Conservation (phyloP, 2,329 filamentous ascomycete species). For the Alternaria burnsii region DNA sequence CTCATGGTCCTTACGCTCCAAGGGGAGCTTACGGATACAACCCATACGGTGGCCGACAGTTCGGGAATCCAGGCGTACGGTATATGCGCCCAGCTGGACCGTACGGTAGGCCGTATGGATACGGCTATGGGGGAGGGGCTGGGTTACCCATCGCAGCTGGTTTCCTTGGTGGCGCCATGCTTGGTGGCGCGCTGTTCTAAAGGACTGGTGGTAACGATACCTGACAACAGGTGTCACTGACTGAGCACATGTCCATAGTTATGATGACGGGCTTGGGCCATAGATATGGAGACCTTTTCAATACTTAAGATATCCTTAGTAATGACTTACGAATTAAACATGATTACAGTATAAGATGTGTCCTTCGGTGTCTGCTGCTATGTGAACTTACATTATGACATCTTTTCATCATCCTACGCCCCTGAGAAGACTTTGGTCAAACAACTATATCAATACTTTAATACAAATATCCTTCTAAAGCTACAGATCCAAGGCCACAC, state of each 20-base stretch:
- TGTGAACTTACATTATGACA: not conserved
- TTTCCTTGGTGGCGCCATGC: conserved; percentile 44
- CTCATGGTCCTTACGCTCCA: conserved; percentile 46
- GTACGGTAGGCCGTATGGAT: conserved; percentile 54
- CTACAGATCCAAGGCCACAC: not conserved
- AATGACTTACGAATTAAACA: not conserved
- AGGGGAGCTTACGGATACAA: conserved; percentile 54
- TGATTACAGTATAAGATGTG: not conserved
- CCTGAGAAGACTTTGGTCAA: not conserved
- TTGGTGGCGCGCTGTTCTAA: conserved; percentile 44
- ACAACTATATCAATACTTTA: not conserved
- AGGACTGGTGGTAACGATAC: not conserved
- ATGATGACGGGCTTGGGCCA: not conserved
- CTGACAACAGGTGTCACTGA: not conserved
- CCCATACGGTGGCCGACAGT: conserved; percentile 57
- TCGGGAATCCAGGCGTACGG: conserved; percentile 58
- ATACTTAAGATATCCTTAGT: not conserved
- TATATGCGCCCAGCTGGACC: conserved; percentile 60
- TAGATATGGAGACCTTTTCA: not conserved
- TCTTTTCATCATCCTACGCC: not conserved
- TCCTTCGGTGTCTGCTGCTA: not conserved
- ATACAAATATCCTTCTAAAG: not conserved
- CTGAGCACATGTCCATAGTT: not conserved
- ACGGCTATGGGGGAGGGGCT: conserved; percentile 51
- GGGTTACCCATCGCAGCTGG: conserved; percentile 48